phyloP scores from a whole-genome alignment of 805 yeast species.

The Ogataea trehalophila region DNA sequence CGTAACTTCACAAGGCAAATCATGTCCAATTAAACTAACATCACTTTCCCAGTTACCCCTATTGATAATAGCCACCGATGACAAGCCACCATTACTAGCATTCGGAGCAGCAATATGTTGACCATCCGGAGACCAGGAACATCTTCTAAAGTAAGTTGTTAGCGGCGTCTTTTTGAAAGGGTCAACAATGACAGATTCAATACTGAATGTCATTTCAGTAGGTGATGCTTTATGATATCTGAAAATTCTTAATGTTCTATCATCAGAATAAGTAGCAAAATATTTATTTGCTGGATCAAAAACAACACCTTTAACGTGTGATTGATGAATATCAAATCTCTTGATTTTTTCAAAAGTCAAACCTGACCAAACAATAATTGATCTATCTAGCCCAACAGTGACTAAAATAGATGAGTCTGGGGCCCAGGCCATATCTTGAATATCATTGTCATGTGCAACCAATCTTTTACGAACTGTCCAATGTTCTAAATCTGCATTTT shows the following conservation, averaged over 20 bases:
- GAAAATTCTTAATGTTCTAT: slow-evolving; percentile 82
- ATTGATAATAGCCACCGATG: slow-evolving; percentile 66
- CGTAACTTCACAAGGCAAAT: slow-evolving; percentile 80
- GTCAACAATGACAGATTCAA: slow-evolving; percentile 75
- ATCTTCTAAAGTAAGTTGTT: slow-evolving; percentile 81
- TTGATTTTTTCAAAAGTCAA: slow-evolving; percentile 84
- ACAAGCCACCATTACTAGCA: slow-evolving; percentile 79
- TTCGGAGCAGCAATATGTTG: slow-evolving; percentile 82
- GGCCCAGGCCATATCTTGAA: slow-evolving; percentile 97
- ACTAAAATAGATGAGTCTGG: slow-evolving; percentile 89
- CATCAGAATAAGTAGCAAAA: slow-evolving; percentile 96
- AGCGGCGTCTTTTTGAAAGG: slow-evolving; percentile 89
- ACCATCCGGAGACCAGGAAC: slow-evolving; percentile 92
- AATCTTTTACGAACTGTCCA: slow-evolving; percentile 92
- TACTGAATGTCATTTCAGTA: slow-evolving; percentile 71
- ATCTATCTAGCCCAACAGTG: slow-evolving; percentile 90
- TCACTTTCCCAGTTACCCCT: slow-evolving; percentile 80
- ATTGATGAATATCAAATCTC: slow-evolving; percentile 87
- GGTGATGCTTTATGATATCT: slow-evolving; percentile 70
- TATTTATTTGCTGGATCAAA: slow-evolving; percentile 98
- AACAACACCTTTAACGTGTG: slow-evolving; percentile 93
- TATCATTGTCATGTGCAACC: slow-evolving; percentile 96
- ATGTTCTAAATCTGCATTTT: slow-evolving; percentile 73
- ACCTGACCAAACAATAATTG: slow-evolving; percentile 92
- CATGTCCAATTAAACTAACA: slow-evolving; percentile 74